These are phyloP conservation scores for Pythium angustatum DNA, from an alignment of 352 stramenopile species.

Conservation along the genomic window DNA sequence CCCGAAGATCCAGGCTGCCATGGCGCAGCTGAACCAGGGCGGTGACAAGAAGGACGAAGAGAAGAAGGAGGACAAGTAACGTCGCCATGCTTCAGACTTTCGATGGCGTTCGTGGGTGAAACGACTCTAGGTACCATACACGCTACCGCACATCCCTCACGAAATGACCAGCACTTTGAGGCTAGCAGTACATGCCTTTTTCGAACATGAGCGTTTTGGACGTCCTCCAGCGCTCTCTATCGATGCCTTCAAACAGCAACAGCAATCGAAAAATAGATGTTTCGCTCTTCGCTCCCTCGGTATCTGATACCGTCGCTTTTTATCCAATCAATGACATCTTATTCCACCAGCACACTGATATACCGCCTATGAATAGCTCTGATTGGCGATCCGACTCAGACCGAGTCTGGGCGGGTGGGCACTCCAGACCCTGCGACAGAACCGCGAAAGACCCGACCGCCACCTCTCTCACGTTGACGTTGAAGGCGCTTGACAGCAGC, in stretches of 20 bases:
- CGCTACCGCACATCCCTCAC: too few species aligned
- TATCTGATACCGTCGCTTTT: constrained; percentile 19
- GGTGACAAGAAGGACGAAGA: constrained; percentile 82
- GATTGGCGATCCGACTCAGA: constrained; percentile 28
- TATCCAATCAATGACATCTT: constrained; percentile 26
- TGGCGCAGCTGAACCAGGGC: constrained; percentile 85
- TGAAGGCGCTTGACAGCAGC: neutral
- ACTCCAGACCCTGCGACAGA: constrained; percentile 10
- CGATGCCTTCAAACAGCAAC: too few species aligned
- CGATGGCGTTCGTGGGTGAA: too few species aligned
- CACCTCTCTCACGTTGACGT: constrained; percentile 4
- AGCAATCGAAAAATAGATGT: constrained; percentile 20
- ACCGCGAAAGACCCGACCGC: too few species aligned
- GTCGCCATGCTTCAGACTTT: too few species aligned
- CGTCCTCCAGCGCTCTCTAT: too few species aligned
- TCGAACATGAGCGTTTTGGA: too few species aligned
- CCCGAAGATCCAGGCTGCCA: constrained; percentile 90
- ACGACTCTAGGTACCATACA: too few species aligned
- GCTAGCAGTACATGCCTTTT: too few species aligned
- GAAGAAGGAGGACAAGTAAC: constrained; percentile 86
- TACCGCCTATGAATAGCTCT: constrained; percentile 31
- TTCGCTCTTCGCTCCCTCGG: constrained; percentile 13
- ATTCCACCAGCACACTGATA: neutral
- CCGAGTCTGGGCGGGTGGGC: constrained; percentile 7
- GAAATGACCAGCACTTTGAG: too few species aligned